These are phyloP conservation scores for Boletus sp. DNA, from an alignment of 768 basidiomycete species.

Conservation along the genomic window DNA sequence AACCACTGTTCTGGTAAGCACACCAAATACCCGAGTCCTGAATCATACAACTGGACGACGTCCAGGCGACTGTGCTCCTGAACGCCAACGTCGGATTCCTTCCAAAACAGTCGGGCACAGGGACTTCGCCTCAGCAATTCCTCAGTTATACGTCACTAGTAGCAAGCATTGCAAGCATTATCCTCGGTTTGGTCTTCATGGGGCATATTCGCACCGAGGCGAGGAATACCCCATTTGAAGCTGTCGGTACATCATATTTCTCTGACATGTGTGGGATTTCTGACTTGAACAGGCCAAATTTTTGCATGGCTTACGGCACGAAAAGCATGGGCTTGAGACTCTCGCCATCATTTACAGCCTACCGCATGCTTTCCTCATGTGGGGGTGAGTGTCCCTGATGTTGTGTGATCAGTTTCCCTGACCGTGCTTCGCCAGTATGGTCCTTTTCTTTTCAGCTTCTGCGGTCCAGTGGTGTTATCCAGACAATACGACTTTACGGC, in stretches of 20 bases:
- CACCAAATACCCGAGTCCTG: not conserved
- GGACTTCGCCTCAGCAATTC: constrained; percentile 33
- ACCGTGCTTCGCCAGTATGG: constrained; percentile 17
- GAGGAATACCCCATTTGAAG: constrained; percentile 29
- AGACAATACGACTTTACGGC: constrained; percentile 8
- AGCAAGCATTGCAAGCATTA: constrained; percentile 34
- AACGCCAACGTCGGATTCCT: constrained; percentile 60
- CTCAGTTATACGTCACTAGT: constrained; percentile 46
- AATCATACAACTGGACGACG: not conserved
- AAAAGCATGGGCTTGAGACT: constrained; percentile 43
- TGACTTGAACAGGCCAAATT: constrained; percentile 12
- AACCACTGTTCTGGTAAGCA: constrained; percentile 50
- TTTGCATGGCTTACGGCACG: constrained; percentile 18
- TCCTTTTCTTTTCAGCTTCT: constrained; percentile 28
- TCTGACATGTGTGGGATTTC: not conserved
- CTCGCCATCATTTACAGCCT: constrained; percentile 54
- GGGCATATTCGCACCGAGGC: constrained; percentile 39
- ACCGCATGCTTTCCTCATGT: constrained; percentile 56
- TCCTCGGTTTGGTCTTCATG: constrained; percentile 43
- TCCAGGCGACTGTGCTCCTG: constrained; percentile 54
- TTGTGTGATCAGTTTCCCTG: not conserved
- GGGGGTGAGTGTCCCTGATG: constrained; percentile 44
- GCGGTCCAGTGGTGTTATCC: constrained; percentile 23
- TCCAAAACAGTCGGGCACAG: constrained; percentile 43
- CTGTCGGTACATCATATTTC: constrained; percentile 30